phyloP scores from a whole-genome alignment of 352 stramenopile genomes.

The Aphanomyces invadans region DNA sequence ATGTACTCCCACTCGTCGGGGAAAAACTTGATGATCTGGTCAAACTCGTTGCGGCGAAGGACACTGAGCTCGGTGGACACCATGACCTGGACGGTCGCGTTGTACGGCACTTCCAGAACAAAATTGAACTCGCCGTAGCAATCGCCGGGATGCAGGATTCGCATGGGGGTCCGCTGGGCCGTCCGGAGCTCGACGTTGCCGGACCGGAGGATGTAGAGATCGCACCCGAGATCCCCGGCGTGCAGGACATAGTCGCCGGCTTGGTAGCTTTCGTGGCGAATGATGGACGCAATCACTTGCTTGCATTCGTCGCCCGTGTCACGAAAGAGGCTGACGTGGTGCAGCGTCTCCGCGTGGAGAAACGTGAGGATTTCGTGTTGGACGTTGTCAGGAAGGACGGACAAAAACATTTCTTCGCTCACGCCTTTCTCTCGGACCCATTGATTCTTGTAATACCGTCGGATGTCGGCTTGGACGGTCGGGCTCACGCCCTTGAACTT shows the following conservation, averaged over 20 bases:
- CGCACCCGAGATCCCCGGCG: slow-evolving; percentile 52
- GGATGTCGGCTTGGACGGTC: slow-evolving; percentile 46
- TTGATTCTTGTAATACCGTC: slow-evolving; percentile 71
- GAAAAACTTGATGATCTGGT: slow-evolving; percentile 25
- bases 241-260: slow-evolving; percentile 51
- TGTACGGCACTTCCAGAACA: slow-evolving; percentile 31
- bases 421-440: slow-evolving; percentile 64
- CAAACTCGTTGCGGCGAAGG: slow-evolving; percentile 36
- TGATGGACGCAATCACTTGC: slow-evolving; percentile 53
- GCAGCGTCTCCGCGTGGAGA: slow-evolving; percentile 57
- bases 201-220: slow-evolving; percentile 61
- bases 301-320: slow-evolving; percentile 48
- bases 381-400: slow-evolving; percentile 44
- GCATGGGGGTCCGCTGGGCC: slow-evolving; percentile 39
- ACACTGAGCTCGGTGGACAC: slow-evolving; percentile 19
- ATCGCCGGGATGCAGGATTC: slow-evolving; percentile 42
- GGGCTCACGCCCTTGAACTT: slow-evolving; percentile 54
- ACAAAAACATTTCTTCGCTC: slow-evolving; percentile 52
- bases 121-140: slow-evolving; percentile 62
- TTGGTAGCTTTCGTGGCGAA: slow-evolving; percentile 56
- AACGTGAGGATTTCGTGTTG: slow-evolving; percentile 62
- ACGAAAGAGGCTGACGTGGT: slow-evolving; percentile 50
- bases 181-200: slow-evolving; percentile 54
- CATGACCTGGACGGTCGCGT: slow-evolving; percentile 11
- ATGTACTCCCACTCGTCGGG: slow-evolving; percentile 24